Conservation (phyloP, 495 filamentous ascomycete species). For the Podospora pseudopauciseta region DNA sequence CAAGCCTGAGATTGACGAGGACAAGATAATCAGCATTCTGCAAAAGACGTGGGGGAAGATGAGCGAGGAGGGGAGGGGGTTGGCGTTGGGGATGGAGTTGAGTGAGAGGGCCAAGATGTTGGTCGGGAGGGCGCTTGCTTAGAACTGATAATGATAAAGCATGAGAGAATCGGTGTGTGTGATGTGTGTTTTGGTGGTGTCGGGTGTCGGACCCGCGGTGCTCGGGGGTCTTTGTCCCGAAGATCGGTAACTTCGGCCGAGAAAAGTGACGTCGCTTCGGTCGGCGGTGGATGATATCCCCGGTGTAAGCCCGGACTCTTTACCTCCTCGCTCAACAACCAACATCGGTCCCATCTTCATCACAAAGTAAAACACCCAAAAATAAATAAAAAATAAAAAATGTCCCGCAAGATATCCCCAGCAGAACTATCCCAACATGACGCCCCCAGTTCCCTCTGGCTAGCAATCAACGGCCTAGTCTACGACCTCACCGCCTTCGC, state of each 20-base stretch:
- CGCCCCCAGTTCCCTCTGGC: slow-evolving; percentile 66
- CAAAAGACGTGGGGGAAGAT: slow-evolving; percentile 86
- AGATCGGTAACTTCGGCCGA: not conserved
- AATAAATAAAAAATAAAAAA: slow-evolving; percentile 40
- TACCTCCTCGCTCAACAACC: not conserved
- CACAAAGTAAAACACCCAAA: too few species aligned
- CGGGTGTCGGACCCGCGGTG: not conserved
- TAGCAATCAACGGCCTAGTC: slow-evolving; percentile 67
- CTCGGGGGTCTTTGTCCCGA: not conserved
- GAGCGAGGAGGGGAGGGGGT: slow-evolving; percentile 58
- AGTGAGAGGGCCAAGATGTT: slow-evolving; percentile 55
- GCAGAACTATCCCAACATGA: slow-evolving; percentile 24
- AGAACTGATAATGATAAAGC: not conserved
- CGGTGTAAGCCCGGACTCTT: not conserved
- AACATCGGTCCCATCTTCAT: not conserved
- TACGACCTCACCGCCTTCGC: slow-evolving; percentile 72
- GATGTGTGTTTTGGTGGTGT: not conserved
- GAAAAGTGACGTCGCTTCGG: not conserved
- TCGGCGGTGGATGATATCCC: not conserved
- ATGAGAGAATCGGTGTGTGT: too few species aligned
- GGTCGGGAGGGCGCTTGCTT: slow-evolving; percentile 60
- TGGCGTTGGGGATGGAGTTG: slow-evolving; percentile 65
- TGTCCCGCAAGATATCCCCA: not conserved
- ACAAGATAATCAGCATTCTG: slow-evolving; percentile 69
- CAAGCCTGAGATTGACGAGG: slow-evolving; percentile 56